Percentiles rank a stretch among this genome's conserved stretches.
Evolutionary conservation across 2,329 filamentous ascomycete species (phyloP).

Genomic region (Phyllosticta paracitricarpa): DNA sequence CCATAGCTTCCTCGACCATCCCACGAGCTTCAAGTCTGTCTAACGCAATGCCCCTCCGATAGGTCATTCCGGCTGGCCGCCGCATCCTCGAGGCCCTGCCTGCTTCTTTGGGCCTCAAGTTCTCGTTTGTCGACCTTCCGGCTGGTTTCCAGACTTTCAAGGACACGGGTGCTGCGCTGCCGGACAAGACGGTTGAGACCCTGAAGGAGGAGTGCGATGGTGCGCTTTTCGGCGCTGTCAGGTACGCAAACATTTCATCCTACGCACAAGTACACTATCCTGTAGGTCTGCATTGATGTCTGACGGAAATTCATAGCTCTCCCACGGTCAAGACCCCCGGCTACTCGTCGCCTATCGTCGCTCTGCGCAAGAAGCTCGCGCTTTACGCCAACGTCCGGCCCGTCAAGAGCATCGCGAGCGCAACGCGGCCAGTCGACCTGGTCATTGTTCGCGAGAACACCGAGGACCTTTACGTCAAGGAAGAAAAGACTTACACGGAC

Average conservation of each 20-base stretch:
- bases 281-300: background rate
- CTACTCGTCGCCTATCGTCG: constrained; percentile 94
- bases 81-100: constrained; percentile 88
- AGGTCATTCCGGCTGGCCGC: constrained; percentile 78
- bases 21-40: background rate
- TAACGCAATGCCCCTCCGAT: background rate
- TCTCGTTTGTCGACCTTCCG: constrained; percentile 86
- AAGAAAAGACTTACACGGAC: constrained; percentile 74
- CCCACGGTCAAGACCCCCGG: constrained; percentile 83
- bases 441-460: constrained; percentile 99
- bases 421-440: constrained; percentile 67
- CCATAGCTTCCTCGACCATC: background rate
- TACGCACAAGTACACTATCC: background rate
- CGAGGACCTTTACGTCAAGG: constrained; percentile 96
- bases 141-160: constrained; percentile 93
- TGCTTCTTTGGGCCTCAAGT: constrained; percentile 80
- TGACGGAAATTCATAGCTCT: constrained; percentile 43
- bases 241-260: constrained; percentile 30
- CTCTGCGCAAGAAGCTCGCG: constrained; percentile 86
- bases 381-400: constrained; percentile 97
- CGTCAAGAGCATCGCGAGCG: constrained; percentile 70
- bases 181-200: constrained; percentile 82
- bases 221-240: constrained; percentile 91
- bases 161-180: constrained; percentile 76
- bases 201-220: constrained; percentile 88